Evolutionary conservation across 805 yeast species (phyloP), one percentile per base, ranked within the genome.

Genomic region (Kurtzmaniella cleridarum): DNA sequence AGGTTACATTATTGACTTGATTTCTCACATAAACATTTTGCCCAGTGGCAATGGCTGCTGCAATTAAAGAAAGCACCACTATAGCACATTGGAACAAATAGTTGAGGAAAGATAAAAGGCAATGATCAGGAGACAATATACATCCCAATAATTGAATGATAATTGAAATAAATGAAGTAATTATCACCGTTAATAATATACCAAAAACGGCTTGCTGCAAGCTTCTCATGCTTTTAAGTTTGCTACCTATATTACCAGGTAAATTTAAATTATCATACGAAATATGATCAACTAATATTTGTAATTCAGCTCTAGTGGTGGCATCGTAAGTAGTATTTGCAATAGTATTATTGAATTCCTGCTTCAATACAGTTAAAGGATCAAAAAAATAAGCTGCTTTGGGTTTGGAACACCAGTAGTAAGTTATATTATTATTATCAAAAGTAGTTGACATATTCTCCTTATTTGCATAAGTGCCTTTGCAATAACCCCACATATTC

Each of bases 31-130:
- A 67, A 4, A 62, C 41, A 62, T 65, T 82, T n/a, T 75, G 64
- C 13, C 81, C 93, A 0, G 91, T 83, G 23, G 83, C 67, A 16
- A 81, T 62, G 12, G 71, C 86, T 23, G 78, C 72, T 10, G 76
- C 68, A 11, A 75, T 44, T 7, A 72, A 24, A 0, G 76, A 63
- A 15, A 75, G 31, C 5, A 83, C 33, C 34, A 71, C 59, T 6
- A 79, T 71, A 24, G 74, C 42, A 38, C 68, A 59, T 47, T 73
- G 64, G n/a, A 64, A 61, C 38, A 70, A 39, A 43, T 64, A 65
- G 50, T 65, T 64, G 60, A 49, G 71, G 72, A 57, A 69, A 55
- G 66, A 66, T 60, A 53, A 75, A 57, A 52, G 71, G 52, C 62
- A 69, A 49, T 39, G 73, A 69, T 46, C 67, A 35, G 53, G 81